Base-by-base conservation (phyloP, 2,329 filamentous ascomycete species). In the Eurotiales sp. region DNA sequence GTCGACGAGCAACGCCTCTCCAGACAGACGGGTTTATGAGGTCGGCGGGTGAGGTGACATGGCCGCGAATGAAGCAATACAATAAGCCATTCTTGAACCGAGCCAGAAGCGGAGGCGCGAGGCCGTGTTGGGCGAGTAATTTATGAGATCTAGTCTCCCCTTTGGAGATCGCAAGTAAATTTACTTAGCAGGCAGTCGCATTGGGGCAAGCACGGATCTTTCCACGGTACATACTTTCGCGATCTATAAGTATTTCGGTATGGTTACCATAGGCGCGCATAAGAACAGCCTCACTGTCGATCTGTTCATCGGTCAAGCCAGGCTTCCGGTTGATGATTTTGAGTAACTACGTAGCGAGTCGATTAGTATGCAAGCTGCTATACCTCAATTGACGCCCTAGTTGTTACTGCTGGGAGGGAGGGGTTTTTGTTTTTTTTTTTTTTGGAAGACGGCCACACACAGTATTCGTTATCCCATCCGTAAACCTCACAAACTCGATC, bases 381-480 rank as follows among this genome's bases (percentile, higher is more conserved):
- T 60, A 56, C 25, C 50, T 55, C 43, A 10, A n/a, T 19, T 23
- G 21, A 22, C 15, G 15, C 25, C 50, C 55, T 43, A 10, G 12
- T 19, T 23, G 21, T 19, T 14, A 17, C 21, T 46, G 14, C 23
- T 30, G n/a, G 12, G 14, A 41, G 37, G 19, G 3, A 15, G 19
- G 22, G 30, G 29, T 7, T 19, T 30, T 27, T 29, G 29, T n/a
- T n/a, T n/a, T n/a, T n/a, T n/a, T n/a, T n/a, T n/a, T n/a, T n/a
- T n/a, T n/a, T 14, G 27, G 36, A 41, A 34, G 42, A 34, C 47
- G 36, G n/a, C 23, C 37, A 77, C 79, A 59, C 72, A 83, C 81
- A 58, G 91, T 97, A 73, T 99, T 99, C 59, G 93, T 99, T 73
- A 97, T 99, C 65, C 93, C 93, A 64, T 99, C 93, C 34, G 90